Percentiles rank a stretch among this genome's conserved stretches.
phyloP scores from a whole-genome alignment of 352 stramenopile genomes.

The Phytophthora fragariae region DNA sequence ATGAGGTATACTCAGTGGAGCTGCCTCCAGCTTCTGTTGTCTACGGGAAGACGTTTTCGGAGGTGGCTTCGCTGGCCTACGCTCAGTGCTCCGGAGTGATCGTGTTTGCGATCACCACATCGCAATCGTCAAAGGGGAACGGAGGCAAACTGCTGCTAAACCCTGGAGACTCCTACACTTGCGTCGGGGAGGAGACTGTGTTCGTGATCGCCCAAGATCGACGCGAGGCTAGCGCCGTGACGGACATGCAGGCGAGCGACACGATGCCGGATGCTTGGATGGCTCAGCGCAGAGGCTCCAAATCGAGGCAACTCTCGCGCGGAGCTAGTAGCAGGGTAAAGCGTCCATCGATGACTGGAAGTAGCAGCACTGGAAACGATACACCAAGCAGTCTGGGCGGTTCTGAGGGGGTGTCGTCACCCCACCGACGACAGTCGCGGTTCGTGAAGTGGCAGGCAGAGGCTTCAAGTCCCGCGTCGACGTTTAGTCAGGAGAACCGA shows the following conservation, averaged over 20 bases:
- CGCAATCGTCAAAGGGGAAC: conserved; percentile 27
- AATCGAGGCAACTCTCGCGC: conserved; percentile 23
- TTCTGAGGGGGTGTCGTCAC: conserved; percentile 5
- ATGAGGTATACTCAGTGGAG: conserved; percentile 81
- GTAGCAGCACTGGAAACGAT: conserved; percentile 37
- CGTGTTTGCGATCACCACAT: conserved; percentile 66
- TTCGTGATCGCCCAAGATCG: conserved; percentile 75
- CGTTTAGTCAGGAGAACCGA: conserved; percentile 25
- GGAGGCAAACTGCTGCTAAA: conserved; percentile 69
- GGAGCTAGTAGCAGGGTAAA: conserved; percentile 20
- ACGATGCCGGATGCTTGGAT: conserved; percentile 36
- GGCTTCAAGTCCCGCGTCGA: conserved; percentile 12
- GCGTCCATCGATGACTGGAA: conserved; percentile 14
- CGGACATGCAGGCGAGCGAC: conserved; percentile 21
- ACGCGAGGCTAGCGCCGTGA: conserved; percentile 38
- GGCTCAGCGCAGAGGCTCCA: conserved; percentile 24
- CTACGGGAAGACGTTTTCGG: conserved; percentile 75
- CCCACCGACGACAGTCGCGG: conserved; percentile 27
- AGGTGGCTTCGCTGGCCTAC: conserved; percentile 80
- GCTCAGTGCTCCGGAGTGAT: conserved; percentile 74
- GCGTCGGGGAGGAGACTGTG: conserved; percentile 63
- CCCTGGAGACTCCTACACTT: conserved; percentile 77
- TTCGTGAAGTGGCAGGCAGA: conserved; percentile 40
- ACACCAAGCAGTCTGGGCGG: conserved; percentile 19
- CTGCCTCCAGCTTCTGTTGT: conserved; percentile 59